A percentile compares a stretch with the other conserved stretches of the same genome.
Evolutionary conservation across 441 rosid genomes (phyloP).

Genomic region (California macrophylla): DNA sequence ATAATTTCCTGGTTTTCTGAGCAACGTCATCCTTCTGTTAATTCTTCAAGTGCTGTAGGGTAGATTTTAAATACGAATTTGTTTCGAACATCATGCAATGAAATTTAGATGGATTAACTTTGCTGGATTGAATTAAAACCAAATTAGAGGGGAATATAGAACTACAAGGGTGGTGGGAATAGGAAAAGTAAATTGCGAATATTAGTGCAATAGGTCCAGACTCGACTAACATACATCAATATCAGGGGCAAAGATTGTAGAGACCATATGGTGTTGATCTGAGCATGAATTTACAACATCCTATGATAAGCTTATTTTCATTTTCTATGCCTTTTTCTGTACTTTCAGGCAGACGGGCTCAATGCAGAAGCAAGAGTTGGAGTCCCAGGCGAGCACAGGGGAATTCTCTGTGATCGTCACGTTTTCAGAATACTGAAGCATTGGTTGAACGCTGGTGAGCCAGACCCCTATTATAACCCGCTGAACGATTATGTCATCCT

Average conservation of each 20-base stretch:
- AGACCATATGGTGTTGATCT: too few species aligned
- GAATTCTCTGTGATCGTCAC: constrained; percentile 75
- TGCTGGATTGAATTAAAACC: background rate
- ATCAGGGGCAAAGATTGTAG: background rate
- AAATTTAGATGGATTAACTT: background rate
- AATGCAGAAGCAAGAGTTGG: constrained; percentile 88
- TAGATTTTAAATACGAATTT: background rate
- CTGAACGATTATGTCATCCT: constrained; percentile 75
- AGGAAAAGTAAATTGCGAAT: background rate
- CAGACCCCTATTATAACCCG: constrained; percentile 82
- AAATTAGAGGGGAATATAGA: background rate
- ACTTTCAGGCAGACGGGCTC: constrained; percentile 74
- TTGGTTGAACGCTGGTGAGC: constrained; percentile 76
- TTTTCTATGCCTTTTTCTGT: background rate
- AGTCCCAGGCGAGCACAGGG: constrained; percentile 85
- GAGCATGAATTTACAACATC: too few species aligned
- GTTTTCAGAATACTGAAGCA: constrained; percentile 72
- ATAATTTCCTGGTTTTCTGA: background rate
- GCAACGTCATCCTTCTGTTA: background rate
- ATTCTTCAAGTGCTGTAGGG: background rate
- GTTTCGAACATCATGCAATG: background rate
- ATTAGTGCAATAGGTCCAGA: background rate
- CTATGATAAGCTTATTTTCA: background rate
- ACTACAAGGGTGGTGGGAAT: background rate
- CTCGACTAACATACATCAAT: background rate